These are phyloP conservation scores for Fusarium chuoi DNA, from an alignment of 2,329 filamentous ascomycete species.

Conservation along the genomic window DNA sequence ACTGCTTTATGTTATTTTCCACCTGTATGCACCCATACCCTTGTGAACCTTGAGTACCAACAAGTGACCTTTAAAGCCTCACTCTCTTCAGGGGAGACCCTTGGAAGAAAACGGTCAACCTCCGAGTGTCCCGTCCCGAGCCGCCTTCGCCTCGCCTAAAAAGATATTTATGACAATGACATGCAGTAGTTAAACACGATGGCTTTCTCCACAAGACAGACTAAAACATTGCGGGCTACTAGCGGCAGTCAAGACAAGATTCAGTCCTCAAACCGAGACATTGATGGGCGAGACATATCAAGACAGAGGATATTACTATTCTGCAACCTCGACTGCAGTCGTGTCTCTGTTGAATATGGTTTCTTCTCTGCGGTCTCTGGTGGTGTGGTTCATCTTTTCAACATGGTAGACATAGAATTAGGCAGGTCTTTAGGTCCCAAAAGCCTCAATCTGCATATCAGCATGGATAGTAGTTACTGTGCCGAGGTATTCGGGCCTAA, in stretches of 20 bases:
- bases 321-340: background rate
- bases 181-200: background rate
- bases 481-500: background rate
- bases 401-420: background rate
- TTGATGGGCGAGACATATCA: background rate
- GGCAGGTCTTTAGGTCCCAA: background rate
- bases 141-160: background rate
- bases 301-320: background rate
- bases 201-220: background rate
- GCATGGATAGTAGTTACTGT: background rate
- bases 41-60: background rate
- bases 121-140: slow-evolving; percentile 3
- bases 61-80: background rate
- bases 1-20: background rate
- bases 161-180: background rate
- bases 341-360: background rate
- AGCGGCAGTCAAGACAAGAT: slow-evolving; percentile 4
- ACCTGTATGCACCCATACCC: background rate
- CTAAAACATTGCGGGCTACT: background rate
- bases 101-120: background rate
- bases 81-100: background rate
- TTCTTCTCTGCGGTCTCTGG: background rate
- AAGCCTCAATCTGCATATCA: background rate
- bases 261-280: background rate
- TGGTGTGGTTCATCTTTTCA: background rate